Evolutionary conservation across 352 stramenopile genomes (phyloP), one percentile per base, ranked within the genome.

Genomic region (Phytophthora fragariae): DNA sequence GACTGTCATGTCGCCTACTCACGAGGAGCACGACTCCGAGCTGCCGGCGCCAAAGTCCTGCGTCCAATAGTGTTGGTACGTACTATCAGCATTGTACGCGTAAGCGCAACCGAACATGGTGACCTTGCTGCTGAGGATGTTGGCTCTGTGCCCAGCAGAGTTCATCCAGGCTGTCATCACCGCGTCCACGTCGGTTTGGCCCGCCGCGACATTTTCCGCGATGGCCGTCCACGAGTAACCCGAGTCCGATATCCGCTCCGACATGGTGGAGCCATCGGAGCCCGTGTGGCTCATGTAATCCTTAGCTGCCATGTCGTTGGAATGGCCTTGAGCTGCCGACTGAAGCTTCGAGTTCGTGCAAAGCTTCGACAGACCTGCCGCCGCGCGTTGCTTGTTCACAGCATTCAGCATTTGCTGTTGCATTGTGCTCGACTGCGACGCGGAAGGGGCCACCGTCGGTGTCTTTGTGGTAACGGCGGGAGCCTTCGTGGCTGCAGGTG

Each of bases 61-160:
- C 12, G 80, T 91, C 81, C 85, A 91, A 57, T 82, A 92, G 72
- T 83, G 70, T n/a, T 80, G 73, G 76, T 86, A 87, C 55, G 46
- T 76, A 35, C 54, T 76, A 21, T 62, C n/a, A 0, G 64, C 50
- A 44, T 76, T 88, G 74, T 85, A 86, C 9, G 82, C 82, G 53
- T 91, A 82, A 15, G 71, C 72, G 14, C 71, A 69, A 8, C 76
- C 79, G 41, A 86, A 76, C 70, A 80, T 80, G 12, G 53, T 82
- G 50, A 64, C 54, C 9, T 72, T 63, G 47, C 60, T 39, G 27
- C 72, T 68, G 10, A 81, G 35, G 35, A 81, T 81, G 58, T 81
- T 81, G 31, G 53, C 66, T 31, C 27, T 59, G 50, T 81, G 75
- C 2, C 75, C 75, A 0, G 49, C 8, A 14, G 75, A 81, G 41